Evolutionary conservation across 345 rosid species (phyloP), one percentile per base, ranked within the genome.

Genomic region (Salix arbutifolia): DNA sequence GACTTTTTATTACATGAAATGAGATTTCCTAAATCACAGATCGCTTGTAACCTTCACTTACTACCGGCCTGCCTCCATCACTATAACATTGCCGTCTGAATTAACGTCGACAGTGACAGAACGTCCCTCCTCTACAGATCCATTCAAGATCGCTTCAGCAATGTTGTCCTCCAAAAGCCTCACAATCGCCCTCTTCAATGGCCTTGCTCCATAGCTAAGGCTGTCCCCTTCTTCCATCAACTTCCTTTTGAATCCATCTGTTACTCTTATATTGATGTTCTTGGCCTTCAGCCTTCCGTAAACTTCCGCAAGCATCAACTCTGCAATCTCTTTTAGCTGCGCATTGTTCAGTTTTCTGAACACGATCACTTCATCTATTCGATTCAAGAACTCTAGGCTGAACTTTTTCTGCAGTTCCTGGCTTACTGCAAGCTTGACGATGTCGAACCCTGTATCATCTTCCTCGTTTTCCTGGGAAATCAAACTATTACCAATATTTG

Each of bases 401-500:
- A 89, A 91, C 56, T 82, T 78, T 73, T 76, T 79, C 81, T 87
- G 88, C 53, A 88, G 62, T 62, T 79, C 70, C 37, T 74, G 58
- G 1, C 37, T 33, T 7, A 74, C 78, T 17, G 53, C 23, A 21
- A 11, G 60, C 82, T 85, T 85, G 40, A 85, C 81, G 16, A 67
- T 75, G 38, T 82, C 79, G 8, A 82, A 78, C 52, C 78, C 76
- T 37, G 74, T 69, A n/a, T 69, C 75, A 0, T 76, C 75, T 74
- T 86, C 85, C 60, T 86, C 75, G 1, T 76, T 73, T 74, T 86
- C 85, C 60, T 86, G 80, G 52, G 71, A 98, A 42, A 96, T 93
- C 25, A 96, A 97, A 30, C 92, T 92, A 87, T 97, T 93, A 77
- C 99, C 98, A 14, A 93, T 96, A 7, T 96, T 96, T 4, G 99